Percentiles rank a stretch among this genome's conserved stretches.
phyloP scores from a whole-genome alignment of 129 eudicot species.

The Heracleum sosnowskyi region DNA sequence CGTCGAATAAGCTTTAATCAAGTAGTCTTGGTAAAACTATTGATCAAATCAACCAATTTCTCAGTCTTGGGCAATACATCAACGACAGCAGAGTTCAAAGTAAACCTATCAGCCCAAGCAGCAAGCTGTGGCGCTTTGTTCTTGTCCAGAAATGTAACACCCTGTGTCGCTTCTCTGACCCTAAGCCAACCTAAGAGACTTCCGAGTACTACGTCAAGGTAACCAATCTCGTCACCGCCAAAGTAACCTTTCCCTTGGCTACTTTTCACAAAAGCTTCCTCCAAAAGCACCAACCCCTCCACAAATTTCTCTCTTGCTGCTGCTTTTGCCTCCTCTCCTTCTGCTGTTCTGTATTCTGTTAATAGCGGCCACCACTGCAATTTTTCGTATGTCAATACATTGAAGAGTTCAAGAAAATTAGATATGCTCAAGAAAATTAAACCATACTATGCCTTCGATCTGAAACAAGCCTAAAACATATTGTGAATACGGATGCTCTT shows the following conservation, averaged over 20 bases:
- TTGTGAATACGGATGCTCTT: not conserved
- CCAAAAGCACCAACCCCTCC: constrained; percentile 23
- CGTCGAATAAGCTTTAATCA: not conserved
- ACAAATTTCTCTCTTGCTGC: constrained; percentile 7
- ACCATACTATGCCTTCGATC: not conserved
- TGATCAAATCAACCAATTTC: constrained; percentile 7
- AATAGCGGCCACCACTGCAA: constrained; percentile 27
- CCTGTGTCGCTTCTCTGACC: constrained; percentile 10
- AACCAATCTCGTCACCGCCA: constrained; percentile 30
- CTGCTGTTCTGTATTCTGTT: constrained; percentile 9
- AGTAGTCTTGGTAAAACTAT: not conserved
- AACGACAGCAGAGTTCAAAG: constrained; percentile 18
- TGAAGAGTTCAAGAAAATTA: not conserved
- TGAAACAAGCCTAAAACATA: not conserved
- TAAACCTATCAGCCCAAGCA: constrained; percentile 29
- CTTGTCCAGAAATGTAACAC: constrained; percentile 21
- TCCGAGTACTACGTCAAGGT: constrained; percentile 34
- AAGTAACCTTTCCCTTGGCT: constrained; percentile 29
- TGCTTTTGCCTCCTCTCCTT: constrained; percentile 25
- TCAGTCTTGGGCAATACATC: constrained; percentile 17
- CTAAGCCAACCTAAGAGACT: constrained; percentile 28
- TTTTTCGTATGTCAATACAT: not conserved
- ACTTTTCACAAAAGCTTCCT: constrained; percentile 29
- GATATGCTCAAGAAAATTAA: not conserved
- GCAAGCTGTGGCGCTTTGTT: constrained; percentile 22